Conservation (phyloP, 2,329 filamentous ascomycete genomes). For the Ceratocystis colombiana region DNA sequence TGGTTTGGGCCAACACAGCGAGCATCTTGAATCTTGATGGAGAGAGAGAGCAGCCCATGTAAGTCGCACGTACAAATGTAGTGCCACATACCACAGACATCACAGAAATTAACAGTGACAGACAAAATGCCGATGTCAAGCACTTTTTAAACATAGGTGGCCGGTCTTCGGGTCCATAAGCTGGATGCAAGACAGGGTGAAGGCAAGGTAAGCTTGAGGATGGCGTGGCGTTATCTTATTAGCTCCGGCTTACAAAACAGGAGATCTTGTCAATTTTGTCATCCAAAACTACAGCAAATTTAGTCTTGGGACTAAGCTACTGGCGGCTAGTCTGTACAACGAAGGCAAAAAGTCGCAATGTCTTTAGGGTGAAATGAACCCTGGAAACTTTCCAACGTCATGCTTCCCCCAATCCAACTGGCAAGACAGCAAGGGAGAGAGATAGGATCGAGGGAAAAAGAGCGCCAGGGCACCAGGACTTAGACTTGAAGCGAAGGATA, state of each 20-base stretch:
- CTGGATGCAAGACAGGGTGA: background rate
- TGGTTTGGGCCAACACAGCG: background rate
- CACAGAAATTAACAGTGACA: background rate
- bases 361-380: background rate
- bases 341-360: constrained; percentile 6
- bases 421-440: background rate
- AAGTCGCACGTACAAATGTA: background rate
- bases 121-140: constrained; percentile 6
- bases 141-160: background rate
- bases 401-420: background rate
- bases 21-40: too few relatives aligned
- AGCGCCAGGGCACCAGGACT: background rate
- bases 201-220: constrained; percentile 1
- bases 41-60: background rate
- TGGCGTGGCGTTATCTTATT: background rate
- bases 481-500: too few relatives aligned
- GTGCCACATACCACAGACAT: background rate
- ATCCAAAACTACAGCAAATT: background rate
- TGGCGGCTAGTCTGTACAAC: constrained; percentile 9
- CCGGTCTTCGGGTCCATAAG: constrained; percentile 1
- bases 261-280: constrained; percentile 7
- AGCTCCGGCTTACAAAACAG: background rate
- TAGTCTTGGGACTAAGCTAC: constrained; percentile 7
- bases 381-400: background rate
- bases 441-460: background rate